A percentile compares a stretch with the other conserved stretches of the same genome.
Evolutionary conservation across 106 monocot genomes (phyloP).

Genomic region (Ottelia alismoides): DNA sequence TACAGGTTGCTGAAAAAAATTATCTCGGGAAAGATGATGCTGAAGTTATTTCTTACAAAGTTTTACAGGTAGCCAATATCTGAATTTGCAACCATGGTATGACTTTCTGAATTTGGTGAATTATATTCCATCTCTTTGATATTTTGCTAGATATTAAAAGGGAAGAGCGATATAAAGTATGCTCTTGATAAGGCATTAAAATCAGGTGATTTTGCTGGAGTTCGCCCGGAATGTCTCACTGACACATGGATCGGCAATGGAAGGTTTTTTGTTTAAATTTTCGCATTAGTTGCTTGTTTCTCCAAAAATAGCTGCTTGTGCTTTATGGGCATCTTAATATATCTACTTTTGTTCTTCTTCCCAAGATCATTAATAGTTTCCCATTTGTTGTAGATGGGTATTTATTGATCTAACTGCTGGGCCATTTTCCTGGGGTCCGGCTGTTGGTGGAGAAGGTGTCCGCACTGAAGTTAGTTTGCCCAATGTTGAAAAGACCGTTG

Average conservation of each 20-base stretch:
- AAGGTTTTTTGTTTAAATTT: conserved; percentile 30
- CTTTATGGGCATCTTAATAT: too few relatives aligned
- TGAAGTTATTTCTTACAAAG: conserved; percentile 65
- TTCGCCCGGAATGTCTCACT: conserved; percentile 80
- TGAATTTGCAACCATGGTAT: too few relatives aligned
- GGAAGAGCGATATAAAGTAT: conserved; percentile 48
- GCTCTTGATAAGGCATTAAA: conserved; percentile 52
- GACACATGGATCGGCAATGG: conserved; percentile 86
- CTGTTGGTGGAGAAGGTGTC: conserved; percentile 98
- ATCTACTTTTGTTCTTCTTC: too few relatives aligned
- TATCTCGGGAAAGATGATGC: conserved; percentile 47
- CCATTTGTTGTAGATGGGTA: conserved; percentile 62
- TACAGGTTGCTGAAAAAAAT: conserved; percentile 32
- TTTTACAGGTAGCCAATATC: conserved; percentile 27
- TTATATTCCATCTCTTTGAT: conserved; percentile 1
- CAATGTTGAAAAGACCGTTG: conserved; percentile 79
- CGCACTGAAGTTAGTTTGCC: conserved; percentile 83
- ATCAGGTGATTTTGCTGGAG: conserved; percentile 55
- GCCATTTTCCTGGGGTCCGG: conserved; percentile 96
- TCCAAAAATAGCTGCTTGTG: not conserved
- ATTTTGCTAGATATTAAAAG: conserved; percentile 49
- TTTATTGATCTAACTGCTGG: conserved; percentile 96
- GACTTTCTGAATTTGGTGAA: not conserved
- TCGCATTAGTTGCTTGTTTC: not conserved
- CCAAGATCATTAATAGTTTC: conserved; percentile 1